Evolutionary conservation across 306 rosid species (phyloP), one percentile per base, ranked within the genome.

Genomic region (Sophora flavescens): DNA sequence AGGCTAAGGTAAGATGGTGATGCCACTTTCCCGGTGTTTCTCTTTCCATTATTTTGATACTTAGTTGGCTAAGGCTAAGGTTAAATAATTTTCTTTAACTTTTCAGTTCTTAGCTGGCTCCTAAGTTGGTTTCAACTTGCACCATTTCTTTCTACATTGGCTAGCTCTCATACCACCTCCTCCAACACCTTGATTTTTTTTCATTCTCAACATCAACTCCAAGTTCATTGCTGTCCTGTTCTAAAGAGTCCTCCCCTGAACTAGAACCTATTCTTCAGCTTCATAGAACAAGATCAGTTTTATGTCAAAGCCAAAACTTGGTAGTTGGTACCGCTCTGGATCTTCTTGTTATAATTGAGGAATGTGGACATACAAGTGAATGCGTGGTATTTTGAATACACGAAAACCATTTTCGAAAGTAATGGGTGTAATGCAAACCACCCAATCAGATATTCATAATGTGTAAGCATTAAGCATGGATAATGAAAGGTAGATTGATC

Each of bases 211-310:
- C 8, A 44, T 5, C 36, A 35, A 81, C 86, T 78, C 84, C 61
- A 75, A 85, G 84, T 44, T 90, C 98, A 63, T 78, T 86, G 84
- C 35, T 77, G 11, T 82, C 68, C 47, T 88, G 70, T 72, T 78
- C 78, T 68, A 86, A 72, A 54, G 90, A 71, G 2, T 64, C 86
- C 8, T 82, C 82, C 63, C 64, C 74, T 1, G 94, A 87, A 28
- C 57, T 83, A 17, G 88, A 87, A 33, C 78, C 65, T 2, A 9
- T 63, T 75, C 81, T 80, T 71, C 85, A 82, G 2, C 87, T 87
- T 63, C 83, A 74, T 11, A 83, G 86, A 80, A 76, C 87, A 51
- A 77, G 42, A 38, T 87, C 97, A 30, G 14, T 83, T 70, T 86
- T 83, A 61, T 72, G 72, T 63, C n/a, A n/a, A n/a, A n/a, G n/a